phyloP scores from a whole-genome alignment of 2,329 filamentous ascomycete species.

The Aspergillus spinulosporus region DNA sequence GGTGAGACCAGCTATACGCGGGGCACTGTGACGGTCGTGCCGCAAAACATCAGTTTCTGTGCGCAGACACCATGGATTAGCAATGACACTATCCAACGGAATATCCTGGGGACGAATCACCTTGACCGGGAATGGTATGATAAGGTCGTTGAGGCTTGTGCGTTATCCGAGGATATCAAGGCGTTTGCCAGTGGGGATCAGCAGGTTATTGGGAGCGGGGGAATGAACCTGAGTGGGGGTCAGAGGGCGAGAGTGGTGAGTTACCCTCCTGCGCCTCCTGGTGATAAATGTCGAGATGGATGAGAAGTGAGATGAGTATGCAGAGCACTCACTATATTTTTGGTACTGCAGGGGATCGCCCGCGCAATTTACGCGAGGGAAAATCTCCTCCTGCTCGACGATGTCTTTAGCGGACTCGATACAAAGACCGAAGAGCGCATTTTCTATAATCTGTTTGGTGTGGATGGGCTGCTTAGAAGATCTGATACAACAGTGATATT shows the following conservation, averaged over 20 bases:
- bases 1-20: slow-evolving; percentile 31
- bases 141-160: slow-evolving; percentile 24
- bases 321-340: too few species aligned
- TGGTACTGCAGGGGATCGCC: slow-evolving; percentile 27
- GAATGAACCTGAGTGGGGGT: slow-evolving; percentile 22
- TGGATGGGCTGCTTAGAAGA: slow-evolving; percentile 1
- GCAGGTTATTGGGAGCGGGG: slow-evolving; percentile 26
- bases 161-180: slow-evolving; percentile 24
- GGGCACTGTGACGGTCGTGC: slow-evolving; percentile 10
- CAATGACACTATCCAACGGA: slow-evolving; percentile 22
- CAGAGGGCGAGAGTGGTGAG: slow-evolving; percentile 19
- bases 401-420: slow-evolving; percentile 45
- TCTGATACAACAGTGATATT: neutral
- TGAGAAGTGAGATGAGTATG: too few species aligned
- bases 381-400: slow-evolving; percentile 49
- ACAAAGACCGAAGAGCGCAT: slow-evolving; percentile 12
- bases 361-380: slow-evolving; percentile 48
- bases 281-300: too few species aligned
- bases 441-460: slow-evolving; percentile 6
- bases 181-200: slow-evolving; percentile 23
- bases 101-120: slow-evolving; percentile 20
- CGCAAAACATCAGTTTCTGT: slow-evolving; percentile 19
- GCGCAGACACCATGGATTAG: slow-evolving; percentile 23
- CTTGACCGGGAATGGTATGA: slow-evolving; percentile 21
- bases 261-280: slow-evolving; percentile 34